Evolutionary conservation across 257 asterid species (phyloP), one percentile per base, ranked within the genome.

Genomic region (Solanum infundibuliforme): DNA sequence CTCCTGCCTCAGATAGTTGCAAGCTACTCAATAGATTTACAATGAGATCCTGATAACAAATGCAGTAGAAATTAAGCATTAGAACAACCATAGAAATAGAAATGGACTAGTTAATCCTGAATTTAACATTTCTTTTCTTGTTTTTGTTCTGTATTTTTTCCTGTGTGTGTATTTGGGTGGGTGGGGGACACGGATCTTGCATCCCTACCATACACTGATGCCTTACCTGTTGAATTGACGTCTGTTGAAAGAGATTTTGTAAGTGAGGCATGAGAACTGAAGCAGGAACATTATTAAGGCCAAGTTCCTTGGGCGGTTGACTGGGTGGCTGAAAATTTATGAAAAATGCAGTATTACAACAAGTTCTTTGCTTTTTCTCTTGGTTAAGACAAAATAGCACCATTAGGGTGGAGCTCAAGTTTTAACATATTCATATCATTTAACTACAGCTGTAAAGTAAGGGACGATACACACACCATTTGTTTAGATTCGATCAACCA

Each of bases 231-330:
- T 97, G 99, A 87, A 95, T 86, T 68, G 99, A 95, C 89, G 98
- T 96, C 91, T 97, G 99, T 84, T 96, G 98, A 90, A 94, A 94
- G 89, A 97, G 98, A 91, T 96, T 97, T 90, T 97, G 99, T 88
- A 97, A 98, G 91, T 95, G 98, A 88, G 99, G 99, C 98, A 95
- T 86, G 89, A 97, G 95, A 85, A 96, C 25, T 86, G 99, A 94
- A 55, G 98, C 96, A 86, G 95, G 95, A 83, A 91, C 89, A 77
- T 90, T 94, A 79, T 90, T 91, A 93, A 89, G 92, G 86, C 91
- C 90, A 69, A 88, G 75, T 88, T 97, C 99, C 93, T 92, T 95
- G 1, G 93, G 86, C 72, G 95, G 87, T 87, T 90, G 94, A 88
- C 86, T 87, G 76, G 93, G 88, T 90, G 98, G 98, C 99, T 97